phyloP scores from a whole-genome alignment of 306 rosid genomes.

The Trifolium repens region DNA sequence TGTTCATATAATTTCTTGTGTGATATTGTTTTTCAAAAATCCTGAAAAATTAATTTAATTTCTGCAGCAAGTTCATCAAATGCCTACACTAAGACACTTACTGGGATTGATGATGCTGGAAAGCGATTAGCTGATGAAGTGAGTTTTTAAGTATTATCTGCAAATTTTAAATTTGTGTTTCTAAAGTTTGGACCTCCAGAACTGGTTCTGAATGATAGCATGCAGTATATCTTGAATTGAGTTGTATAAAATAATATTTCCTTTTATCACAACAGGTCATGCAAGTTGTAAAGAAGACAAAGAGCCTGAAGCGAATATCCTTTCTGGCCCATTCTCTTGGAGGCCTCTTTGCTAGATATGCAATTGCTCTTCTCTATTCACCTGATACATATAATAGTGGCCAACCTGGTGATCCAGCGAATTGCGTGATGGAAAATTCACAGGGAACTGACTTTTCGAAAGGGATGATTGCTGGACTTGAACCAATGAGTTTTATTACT shows the following conservation, averaged over 20 bases:
- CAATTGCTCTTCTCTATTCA: slow-evolving; percentile 75
- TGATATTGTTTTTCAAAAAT: slow-evolving; percentile 25
- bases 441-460: slow-evolving; percentile 46
- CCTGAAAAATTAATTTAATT: slow-evolving; percentile 38
- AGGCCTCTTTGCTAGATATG: slow-evolving; percentile 92
- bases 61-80: slow-evolving; percentile 90
- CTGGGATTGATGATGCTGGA: slow-evolving; percentile 95
- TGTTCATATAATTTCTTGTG: slow-evolving; percentile 7
- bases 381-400: slow-evolving; percentile 40
- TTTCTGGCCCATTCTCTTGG: slow-evolving; percentile 96
- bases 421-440: slow-evolving; percentile 43
- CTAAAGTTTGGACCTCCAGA: slow-evolving; percentile 23
- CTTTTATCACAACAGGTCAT: slow-evolving; percentile 60
- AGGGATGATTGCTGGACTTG: slow-evolving; percentile 79
- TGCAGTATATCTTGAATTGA: slow-evolving; percentile 36
- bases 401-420: slow-evolving; percentile 44
- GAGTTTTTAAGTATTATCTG: slow-evolving; percentile 47
- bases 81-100: slow-evolving; percentile 69
- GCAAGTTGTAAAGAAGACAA: slow-evolving; percentile 77
- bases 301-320: slow-evolving; percentile 80
- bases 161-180: slow-evolving; percentile 37
- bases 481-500: slow-evolving; percentile 87
- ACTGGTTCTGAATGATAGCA: neutral
- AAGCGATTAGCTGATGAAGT: slow-evolving; percentile 93
- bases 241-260: slow-evolving; percentile 40